A percentile compares a stretch with the other conserved stretches of the same genome.
Conservation (phyloP, 306 rosid species). For the Arachis hypogaea region DNA sequence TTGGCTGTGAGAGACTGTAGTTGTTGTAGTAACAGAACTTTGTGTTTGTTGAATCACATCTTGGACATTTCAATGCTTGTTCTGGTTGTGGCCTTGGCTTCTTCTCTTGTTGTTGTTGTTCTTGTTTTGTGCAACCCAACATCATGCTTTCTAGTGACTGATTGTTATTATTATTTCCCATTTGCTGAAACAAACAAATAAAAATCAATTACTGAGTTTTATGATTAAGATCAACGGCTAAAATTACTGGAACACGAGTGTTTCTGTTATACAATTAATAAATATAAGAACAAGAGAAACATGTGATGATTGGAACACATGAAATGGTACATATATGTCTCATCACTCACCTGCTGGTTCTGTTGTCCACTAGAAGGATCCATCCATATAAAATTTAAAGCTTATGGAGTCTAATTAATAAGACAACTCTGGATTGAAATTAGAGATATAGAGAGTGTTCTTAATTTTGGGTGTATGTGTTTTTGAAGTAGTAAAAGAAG, state of each 20-base stretch:
- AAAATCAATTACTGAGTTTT: too few relatives aligned
- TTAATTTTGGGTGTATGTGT: not conserved
- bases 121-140: conserved; percentile 61
- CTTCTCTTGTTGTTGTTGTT: conserved; percentile 62
- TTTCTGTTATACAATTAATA: too few relatives aligned
- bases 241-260: too few relatives aligned
- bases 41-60: conserved; percentile 93
- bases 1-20: conserved; percentile 91
- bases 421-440: too few relatives aligned
- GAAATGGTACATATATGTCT: not conserved
- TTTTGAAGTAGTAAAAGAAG: not conserved
- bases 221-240: too few relatives aligned
- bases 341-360: conserved; percentile 57
- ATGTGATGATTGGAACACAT: not conserved
- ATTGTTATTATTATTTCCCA: conserved; percentile 37
- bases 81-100: conserved; percentile 85
- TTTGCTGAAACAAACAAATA: conserved; percentile 61
- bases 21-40: conserved; percentile 98
- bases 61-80: conserved; percentile 84
- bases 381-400: conserved; percentile 57
- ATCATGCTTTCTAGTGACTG: conserved; percentile 86
- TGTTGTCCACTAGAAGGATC: conserved; percentile 77
- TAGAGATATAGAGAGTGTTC: conserved; percentile 34
- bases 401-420: not conserved
- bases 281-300: too few relatives aligned